Evolutionary conservation across 2,329 filamentous ascomycete genomes (phyloP).

Genomic region (Fusarium sororula): DNA sequence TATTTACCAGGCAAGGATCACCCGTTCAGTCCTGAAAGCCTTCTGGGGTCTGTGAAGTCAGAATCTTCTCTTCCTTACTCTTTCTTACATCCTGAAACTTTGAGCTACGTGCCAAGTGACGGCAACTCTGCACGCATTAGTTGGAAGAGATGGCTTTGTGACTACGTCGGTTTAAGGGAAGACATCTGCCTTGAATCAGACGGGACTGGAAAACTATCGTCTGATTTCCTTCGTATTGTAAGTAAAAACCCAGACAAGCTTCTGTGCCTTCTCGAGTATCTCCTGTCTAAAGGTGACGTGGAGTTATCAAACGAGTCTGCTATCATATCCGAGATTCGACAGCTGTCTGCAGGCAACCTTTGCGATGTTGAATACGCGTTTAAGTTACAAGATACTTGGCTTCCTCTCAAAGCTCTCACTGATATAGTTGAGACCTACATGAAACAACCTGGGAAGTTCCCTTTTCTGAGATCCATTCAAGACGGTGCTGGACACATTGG

Average conservation of each 20-base stretch:
- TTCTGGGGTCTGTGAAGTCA: accelerated
- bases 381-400: background rate
- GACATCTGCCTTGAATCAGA: accelerated
- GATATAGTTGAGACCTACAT: background rate
- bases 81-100: background rate
- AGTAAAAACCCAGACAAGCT: background rate
- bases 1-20: background rate
- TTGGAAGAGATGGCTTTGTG: background rate
- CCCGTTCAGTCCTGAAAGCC: background rate
- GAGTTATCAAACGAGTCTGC: background rate
- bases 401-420: background rate
- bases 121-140: accelerated
- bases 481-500: background rate
- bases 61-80: accelerated
- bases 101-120: background rate
- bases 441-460: accelerated
- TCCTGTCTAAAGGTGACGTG: accelerated
- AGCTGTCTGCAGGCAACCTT: background rate
- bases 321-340: background rate
- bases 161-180: accelerated
- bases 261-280: background rate
- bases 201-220: accelerated
- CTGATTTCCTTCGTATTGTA: background rate
- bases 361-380: accelerated
- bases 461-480: background rate